A percentile compares a stretch with the other conserved stretches of the same genome.
Evolutionary conservation across 2,329 filamentous ascomycete species (phyloP).

Genomic region (Ceratocystis variospora): DNA sequence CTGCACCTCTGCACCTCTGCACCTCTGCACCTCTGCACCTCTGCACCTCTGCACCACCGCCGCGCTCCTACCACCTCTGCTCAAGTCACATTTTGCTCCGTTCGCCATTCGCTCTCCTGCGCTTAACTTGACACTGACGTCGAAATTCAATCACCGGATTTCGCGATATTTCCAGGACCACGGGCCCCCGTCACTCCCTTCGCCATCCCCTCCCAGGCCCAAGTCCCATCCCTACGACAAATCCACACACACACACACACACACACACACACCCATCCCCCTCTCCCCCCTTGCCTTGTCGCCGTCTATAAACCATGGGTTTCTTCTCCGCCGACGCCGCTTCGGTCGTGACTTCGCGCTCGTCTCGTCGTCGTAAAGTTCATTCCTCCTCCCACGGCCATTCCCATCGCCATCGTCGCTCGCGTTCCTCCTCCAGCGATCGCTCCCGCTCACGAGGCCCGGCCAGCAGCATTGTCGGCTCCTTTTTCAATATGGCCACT

Average conservation of each 20-base stretch:
- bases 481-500: constrained; percentile 31
- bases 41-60: too few relatives aligned
- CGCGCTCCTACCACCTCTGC: not conserved
- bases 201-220: not conserved
- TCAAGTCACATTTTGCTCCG: not conserved
- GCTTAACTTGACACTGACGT: not conserved
- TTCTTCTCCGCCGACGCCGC: constrained; percentile 19
- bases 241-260: not conserved
- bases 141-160: not conserved
- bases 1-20: too few relatives aligned
- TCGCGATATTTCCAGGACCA: not conserved
- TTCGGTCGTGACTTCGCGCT: constrained; percentile 17
- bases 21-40: too few relatives aligned
- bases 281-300: not conserved
- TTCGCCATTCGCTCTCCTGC: not conserved
- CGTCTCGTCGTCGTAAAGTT: constrained; percentile 6
- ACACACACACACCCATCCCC: not conserved
- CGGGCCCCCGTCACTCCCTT: not conserved
- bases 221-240: not conserved
- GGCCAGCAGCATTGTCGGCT: constrained; percentile 23
- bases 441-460: constrained; percentile 12
- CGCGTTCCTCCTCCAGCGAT: constrained; percentile 9
- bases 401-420: constrained; percentile 1
- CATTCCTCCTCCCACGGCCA: not conserved
- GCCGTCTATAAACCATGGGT: constrained; percentile 17